phyloP scores from a whole-genome alignment of 1,284 basidiomycete genomes.

The Trichosporon coremiiforme region DNA sequence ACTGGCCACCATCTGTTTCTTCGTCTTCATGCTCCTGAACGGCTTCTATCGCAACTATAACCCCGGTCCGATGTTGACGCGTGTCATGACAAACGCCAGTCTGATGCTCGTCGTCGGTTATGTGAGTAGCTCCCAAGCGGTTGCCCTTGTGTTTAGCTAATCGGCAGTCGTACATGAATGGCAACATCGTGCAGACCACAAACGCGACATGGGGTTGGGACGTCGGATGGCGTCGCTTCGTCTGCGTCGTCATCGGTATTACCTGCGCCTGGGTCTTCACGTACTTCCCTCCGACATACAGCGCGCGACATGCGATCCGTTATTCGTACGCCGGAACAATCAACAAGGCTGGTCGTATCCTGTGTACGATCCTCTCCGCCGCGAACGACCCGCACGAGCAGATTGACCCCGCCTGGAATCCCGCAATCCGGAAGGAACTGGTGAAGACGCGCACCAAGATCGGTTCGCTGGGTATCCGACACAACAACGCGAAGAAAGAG shows the following conservation, averaged over 20 bases:
- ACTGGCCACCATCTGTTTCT: constrained; percentile 68
- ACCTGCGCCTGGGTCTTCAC: constrained; percentile 52
- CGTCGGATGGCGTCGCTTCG: constrained; percentile 58
- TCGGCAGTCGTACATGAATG: constrained; percentile 47
- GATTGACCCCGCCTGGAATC: constrained; percentile 34
- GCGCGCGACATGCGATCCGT: constrained; percentile 55
- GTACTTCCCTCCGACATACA: constrained; percentile 55
- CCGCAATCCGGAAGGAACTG: constrained; percentile 41
- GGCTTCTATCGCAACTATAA: constrained; percentile 66
- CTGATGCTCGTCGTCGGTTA: constrained; percentile 70
- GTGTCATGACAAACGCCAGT: constrained; percentile 74
- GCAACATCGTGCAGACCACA: constrained; percentile 47
- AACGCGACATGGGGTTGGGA: constrained; percentile 56
- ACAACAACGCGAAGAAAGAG: constrained; percentile 54
- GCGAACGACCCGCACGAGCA: constrained; percentile 49
- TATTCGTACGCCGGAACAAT: constrained; percentile 55
- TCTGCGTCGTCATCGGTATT: constrained; percentile 53
- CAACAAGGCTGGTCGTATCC: constrained; percentile 51
- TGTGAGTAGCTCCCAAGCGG: constrained; percentile 19
- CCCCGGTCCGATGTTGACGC: constrained; percentile 70
- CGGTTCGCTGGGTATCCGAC: constrained; percentile 46
- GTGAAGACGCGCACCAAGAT: constrained; percentile 48
- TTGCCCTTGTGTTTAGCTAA: constrained; percentile 20
- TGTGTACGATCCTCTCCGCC: constrained; percentile 56
- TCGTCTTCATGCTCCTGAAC: constrained; percentile 67